Evolutionary conservation across 2,329 filamentous ascomycete genomes (phyloP), one percentile per base, ranked within the genome.

Genomic region (Paradendryphiella salina): DNA sequence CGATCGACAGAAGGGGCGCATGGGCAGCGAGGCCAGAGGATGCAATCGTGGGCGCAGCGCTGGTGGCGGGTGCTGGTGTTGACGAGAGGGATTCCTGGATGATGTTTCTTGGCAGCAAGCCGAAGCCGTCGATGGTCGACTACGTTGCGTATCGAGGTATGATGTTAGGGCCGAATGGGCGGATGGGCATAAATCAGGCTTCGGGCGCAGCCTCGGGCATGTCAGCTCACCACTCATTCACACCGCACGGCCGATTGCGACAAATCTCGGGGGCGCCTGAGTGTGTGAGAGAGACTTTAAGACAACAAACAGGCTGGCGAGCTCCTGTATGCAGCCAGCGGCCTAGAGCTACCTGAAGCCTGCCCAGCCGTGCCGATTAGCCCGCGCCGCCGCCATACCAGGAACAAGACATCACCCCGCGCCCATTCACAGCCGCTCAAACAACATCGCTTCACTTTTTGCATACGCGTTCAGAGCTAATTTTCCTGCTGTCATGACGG

Each of bases 21-120:
- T 58, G 57, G 17, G 52, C 54, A 48, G 53, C 35, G 32, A 40
- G 33, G 56, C 39, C 36, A 44, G 35, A 32, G 43, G 50, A 41
- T 26, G 49, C 44, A 42, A 23, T 38, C 26, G 48, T 41, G 21
- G 32, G 23, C 26, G 46, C 50, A 36, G 45, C 36, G 41, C 32
- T 11, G 34, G 15, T 34, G 44, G 41, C 15, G 42, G 34, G 37
- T 15, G 44, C 17, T 36, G 52, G 52, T 46, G 52, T 46, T 37
- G 55, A 43, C n/a, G n/a, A 37, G 44, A 50, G 53, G 36, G 53
- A 50, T 50, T 40, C 38, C 37, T 50, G 55, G 42, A 66, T 66
- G 61, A 65, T 65, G 61, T 61, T 52, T 38, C 59, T 65, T 64
- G 61, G 60, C 60, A 31, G 38, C 38, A 33, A 42, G 46, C 46